Percentiles rank a stretch among this genome's conserved stretches.
Evolutionary conservation across 352 stramenopile species (phyloP).

Genomic region (Phytophthora chlamydospora): DNA sequence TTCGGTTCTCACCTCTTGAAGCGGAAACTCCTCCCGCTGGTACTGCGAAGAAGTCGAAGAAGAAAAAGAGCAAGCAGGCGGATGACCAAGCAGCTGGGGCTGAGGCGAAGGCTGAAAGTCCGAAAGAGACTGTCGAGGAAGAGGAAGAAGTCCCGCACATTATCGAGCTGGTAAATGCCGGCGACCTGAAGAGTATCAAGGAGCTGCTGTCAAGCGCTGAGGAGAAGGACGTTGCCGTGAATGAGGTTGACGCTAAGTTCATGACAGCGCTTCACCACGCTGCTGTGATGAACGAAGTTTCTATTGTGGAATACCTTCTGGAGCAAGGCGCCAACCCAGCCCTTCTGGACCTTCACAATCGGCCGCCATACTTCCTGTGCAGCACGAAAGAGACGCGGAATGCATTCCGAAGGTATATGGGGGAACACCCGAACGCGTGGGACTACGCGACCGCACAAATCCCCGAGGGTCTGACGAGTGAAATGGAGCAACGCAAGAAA

Average conservation of each 20-base stretch:
- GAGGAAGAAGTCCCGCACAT: slow-evolving; percentile 40
- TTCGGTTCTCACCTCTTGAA: slow-evolving; percentile 65
- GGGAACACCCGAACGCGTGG: slow-evolving; percentile 79
- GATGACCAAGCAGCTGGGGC: neutral
- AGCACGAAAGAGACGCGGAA: slow-evolving; percentile 90
- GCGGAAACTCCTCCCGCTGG: slow-evolving; percentile 24
- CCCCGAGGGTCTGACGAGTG: slow-evolving; percentile 69
- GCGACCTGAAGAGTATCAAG: slow-evolving; percentile 45
- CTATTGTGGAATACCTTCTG: slow-evolving; percentile 76
- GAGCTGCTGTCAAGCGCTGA: slow-evolving; percentile 38
- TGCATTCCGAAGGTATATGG: slow-evolving; percentile 90
- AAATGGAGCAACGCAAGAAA: slow-evolving; percentile 88
- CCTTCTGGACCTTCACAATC: slow-evolving; percentile 76
- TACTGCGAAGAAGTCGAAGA: slow-evolving; percentile 34
- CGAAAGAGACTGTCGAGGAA: slow-evolving; percentile 12
- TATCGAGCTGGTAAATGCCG: slow-evolving; percentile 49
- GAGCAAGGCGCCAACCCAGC: slow-evolving; percentile 86
- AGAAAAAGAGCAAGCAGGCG: slow-evolving; percentile 32
- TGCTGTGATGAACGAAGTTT: slow-evolving; percentile 48
- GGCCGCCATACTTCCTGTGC: slow-evolving; percentile 92
- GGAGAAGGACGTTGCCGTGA: slow-evolving; percentile 43
- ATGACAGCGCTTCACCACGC: slow-evolving; percentile 86
- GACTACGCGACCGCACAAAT: slow-evolving; percentile 80
- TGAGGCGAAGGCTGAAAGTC: slow-evolving; percentile 10
- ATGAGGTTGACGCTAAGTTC: slow-evolving; percentile 61